These are phyloP conservation scores for Apiospora rasikravindrae DNA, from an alignment of 2,329 filamentous ascomycete genomes.

Conservation along the genomic window DNA sequence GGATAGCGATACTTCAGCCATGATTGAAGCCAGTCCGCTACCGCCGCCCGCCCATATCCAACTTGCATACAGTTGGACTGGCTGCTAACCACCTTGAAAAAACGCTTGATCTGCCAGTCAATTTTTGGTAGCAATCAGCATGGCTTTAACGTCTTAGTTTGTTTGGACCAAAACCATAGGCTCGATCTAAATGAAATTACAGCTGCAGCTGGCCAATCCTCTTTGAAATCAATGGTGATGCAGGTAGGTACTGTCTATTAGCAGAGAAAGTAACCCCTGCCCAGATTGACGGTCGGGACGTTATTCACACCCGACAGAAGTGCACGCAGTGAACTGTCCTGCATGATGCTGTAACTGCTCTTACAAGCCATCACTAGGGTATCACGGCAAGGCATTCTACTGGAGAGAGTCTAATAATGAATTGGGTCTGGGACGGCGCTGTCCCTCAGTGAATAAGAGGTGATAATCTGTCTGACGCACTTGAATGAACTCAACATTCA, in stretches of 20 bases:
- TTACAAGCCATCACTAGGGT: background rate
- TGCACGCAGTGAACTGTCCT: background rate
- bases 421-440: background rate
- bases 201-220: background rate
- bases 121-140: background rate
- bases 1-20: slow-evolving; percentile 1
- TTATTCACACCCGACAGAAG: background rate
- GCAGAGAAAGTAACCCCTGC: background rate
- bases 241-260: background rate
- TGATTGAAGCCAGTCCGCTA: background rate
- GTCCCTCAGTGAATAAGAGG: background rate
- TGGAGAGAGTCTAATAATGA: background rate
- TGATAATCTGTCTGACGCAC: background rate
- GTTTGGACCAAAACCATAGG: background rate
- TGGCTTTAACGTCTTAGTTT: background rate
- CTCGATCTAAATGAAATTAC: background rate
- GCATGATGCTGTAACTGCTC: background rate
- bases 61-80: background rate
- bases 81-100: background rate
- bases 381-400: background rate
- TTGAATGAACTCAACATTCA: background rate
- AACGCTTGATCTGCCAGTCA: background rate
- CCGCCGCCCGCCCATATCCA: background rate
- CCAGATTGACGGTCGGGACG: background rate
- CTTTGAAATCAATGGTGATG: background rate